A percentile compares a stretch with the other conserved stretches of the same genome.
These are phyloP conservation scores for Saccharomycopsis crataegensis DNA, from an alignment of 1,139 yeast genomes.

Conservation along the genomic window DNA sequence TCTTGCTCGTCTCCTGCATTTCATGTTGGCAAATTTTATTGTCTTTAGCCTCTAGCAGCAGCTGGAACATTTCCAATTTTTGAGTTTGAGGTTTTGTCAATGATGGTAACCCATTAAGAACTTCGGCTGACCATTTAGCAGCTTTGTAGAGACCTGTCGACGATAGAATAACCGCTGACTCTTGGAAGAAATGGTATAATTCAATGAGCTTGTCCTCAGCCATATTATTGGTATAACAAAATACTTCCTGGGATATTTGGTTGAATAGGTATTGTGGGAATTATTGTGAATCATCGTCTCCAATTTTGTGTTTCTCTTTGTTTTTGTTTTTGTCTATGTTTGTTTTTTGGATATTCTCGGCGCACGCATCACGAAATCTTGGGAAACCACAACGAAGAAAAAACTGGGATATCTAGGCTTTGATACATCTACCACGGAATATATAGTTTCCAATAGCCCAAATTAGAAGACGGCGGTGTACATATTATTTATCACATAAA, in stretches of 20 bases:
- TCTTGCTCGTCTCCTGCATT: constrained; percentile 35
- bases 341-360: too few relatives aligned
- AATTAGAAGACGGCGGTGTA: too few relatives aligned
- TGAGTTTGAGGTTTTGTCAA: constrained; percentile 19
- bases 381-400: too few relatives aligned
- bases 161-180: constrained; percentile 18
- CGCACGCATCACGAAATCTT: too few relatives aligned
- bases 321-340: not conserved
- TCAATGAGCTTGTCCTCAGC: constrained; percentile 7
- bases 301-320: not conserved
- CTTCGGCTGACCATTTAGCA: constrained; percentile 84
- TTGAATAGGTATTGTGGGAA: not conserved
- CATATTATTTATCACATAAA: too few relatives aligned
- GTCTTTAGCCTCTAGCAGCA: constrained; percentile 14
- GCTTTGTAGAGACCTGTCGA: constrained; percentile 13
- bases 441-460: too few relatives aligned
- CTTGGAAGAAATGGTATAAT: constrained; percentile 15
- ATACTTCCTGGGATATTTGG: not conserved
- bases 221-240: not conserved
- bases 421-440: too few relatives aligned
- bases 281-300: not conserved
- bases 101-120: constrained; percentile 44
- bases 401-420: too few relatives aligned
- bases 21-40: not conserved
- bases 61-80: constrained; percentile 18